Conservation (phyloP, 2,329 filamentous ascomycete genomes). For the Onygena corvina region DNA sequence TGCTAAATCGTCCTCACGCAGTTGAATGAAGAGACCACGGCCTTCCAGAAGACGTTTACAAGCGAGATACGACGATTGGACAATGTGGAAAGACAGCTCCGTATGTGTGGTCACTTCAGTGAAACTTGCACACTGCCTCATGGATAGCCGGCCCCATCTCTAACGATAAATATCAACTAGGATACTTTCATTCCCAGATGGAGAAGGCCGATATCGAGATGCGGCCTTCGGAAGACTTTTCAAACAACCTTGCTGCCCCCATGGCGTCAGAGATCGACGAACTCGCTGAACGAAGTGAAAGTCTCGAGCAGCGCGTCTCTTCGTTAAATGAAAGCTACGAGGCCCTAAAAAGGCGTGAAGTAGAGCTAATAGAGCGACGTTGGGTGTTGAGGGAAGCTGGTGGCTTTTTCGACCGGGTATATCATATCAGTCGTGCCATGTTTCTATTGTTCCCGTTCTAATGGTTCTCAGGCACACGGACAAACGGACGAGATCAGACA, state of each 20-base stretch:
- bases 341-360: slow-evolving; percentile 92
- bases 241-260: slow-evolving; percentile 72
- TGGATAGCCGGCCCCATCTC: too few species aligned
- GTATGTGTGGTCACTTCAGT: slow-evolving; percentile 44
- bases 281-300: slow-evolving; percentile 81
- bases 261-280: slow-evolving; percentile 94
- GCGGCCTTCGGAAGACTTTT: slow-evolving; percentile 81
- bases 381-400: slow-evolving; percentile 95
- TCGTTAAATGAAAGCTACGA: slow-evolving; percentile 97
- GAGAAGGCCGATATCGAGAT: slow-evolving; percentile 80
- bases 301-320: slow-evolving; percentile 77
- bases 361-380: slow-evolving; percentile 94
- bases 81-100: slow-evolving; percentile 94
- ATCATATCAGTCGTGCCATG: slow-evolving; percentile 7
- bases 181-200: slow-evolving; percentile 93
- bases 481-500: slow-evolving; percentile 94
- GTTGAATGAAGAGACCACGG: slow-evolving; percentile 85
- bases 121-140: neutral
- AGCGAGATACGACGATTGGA: slow-evolving; percentile 94
- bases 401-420: slow-evolving; percentile 78
- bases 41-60: slow-evolving; percentile 94
- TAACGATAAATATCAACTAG: slow-evolving; percentile 34
- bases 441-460: neutral
- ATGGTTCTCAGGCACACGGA: slow-evolving; percentile 56
- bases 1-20: slow-evolving; percentile 31